Evolutionary conservation across 2,329 filamentous ascomycete species (phyloP).

Genomic region (Alternaria alternata): DNA sequence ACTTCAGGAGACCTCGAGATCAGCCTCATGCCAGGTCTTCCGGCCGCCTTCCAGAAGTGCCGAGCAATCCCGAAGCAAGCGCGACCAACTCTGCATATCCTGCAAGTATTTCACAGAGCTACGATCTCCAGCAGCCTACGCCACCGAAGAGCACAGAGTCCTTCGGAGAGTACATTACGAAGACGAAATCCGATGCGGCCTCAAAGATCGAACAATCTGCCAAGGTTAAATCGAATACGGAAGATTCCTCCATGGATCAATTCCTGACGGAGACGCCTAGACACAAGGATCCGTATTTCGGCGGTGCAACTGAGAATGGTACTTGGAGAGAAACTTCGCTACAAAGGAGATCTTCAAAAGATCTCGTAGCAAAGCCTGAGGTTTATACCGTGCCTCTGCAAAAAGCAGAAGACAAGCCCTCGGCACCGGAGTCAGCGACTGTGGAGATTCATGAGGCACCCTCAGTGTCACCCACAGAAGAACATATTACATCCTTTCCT

Average conservation of each 20-base stretch:
- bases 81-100: neutral
- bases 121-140: neutral
- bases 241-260: conserved; percentile 34
- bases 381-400: neutral
- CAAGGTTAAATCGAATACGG: conserved; percentile 18
- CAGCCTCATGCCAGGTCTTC: conserved; percentile 12
- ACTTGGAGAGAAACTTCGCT: conserved; percentile 41
- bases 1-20: conserved; percentile 39
- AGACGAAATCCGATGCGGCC: conserved; percentile 2
- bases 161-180: neutral
- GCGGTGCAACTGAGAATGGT: neutral
- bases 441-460: neutral
- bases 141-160: conserved; percentile 13
- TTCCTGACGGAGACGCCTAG: conserved; percentile 28
- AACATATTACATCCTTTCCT: neutral
- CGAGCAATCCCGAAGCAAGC: neutral
- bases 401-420: neutral
- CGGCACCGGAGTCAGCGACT: neutral
- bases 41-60: neutral
- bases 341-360: conserved; percentile 16
- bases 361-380: neutral
- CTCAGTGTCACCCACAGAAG: neutral
- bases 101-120: neutral
- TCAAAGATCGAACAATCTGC: neutral
- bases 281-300: neutral